Percentiles rank a stretch among this genome's conserved stretches.
These are phyloP conservation scores for Epicoccum sorghinum DNA, from an alignment of 2,329 filamentous ascomycete genomes.

Conservation along the genomic window DNA sequence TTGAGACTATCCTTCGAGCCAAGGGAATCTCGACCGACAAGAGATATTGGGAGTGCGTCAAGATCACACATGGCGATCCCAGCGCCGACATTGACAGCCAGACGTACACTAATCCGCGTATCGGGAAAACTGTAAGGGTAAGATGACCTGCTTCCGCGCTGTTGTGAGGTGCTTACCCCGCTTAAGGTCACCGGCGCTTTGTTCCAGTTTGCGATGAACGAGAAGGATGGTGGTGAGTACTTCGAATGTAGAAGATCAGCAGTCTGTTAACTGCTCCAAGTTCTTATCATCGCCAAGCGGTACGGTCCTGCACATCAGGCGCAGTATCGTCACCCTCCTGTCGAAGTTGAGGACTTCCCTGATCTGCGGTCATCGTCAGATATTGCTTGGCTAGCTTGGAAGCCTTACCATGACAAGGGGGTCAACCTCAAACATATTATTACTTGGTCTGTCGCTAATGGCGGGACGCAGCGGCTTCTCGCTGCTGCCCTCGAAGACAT, in stretches of 20 bases:
- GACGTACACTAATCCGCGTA: constrained; percentile 3
- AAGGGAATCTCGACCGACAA: constrained; percentile 6
- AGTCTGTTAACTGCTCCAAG: not conserved
- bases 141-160: not conserved
- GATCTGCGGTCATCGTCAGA: constrained; percentile 6
- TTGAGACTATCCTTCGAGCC: not conserved
- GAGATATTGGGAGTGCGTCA: constrained; percentile 9
- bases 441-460: constrained; percentile 7
- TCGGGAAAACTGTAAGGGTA: constrained; percentile 1
- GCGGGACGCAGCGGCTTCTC: not conserved
- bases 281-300: constrained; percentile 4
- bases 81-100: constrained; percentile 1
- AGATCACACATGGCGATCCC: constrained; percentile 10
- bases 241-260: no score
- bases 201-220: constrained; percentile 8
- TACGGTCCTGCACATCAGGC: constrained; percentile 4
- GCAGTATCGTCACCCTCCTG: constrained; percentile 5
- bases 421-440: constrained; percentile 10
- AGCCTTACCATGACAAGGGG: constrained; percentile 5
- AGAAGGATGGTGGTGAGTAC: constrained; percentile 5
- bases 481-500: constrained; percentile 4
- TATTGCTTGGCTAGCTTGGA: constrained; percentile 11
- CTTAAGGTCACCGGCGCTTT: constrained; percentile 1
- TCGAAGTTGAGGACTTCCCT: not conserved
- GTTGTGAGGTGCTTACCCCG: not conserved